Evolutionary conservation across 2,329 filamentous ascomycete species (phyloP), one percentile per base, ranked within the genome.

Genomic region (Fusarium ambrosium): DNA sequence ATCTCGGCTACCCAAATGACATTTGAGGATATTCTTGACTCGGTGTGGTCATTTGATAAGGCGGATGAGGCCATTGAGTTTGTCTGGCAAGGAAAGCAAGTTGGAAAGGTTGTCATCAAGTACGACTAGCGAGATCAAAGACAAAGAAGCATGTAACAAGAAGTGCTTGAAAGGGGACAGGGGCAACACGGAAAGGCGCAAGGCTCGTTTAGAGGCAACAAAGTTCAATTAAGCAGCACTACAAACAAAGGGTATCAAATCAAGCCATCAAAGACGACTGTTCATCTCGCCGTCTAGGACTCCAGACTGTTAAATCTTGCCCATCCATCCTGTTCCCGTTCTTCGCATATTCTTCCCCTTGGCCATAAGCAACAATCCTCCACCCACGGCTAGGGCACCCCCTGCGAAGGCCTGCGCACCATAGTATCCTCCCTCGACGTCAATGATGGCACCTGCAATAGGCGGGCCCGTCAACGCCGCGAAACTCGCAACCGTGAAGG

Each of bases 401-500:
- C 86, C 88, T 0, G 86, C 85, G 73, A 89, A 90, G 1, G 77
- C 79, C 80, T 89, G 87, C 7, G 88, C 87, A 1, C 86, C 88
- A 8, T 78, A 74, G 53, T 88, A 90, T 0, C 86, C 87, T 0
- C 85, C 85, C 34, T 79, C 72, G 0, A 78, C 77, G 2, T 83
- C 80, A 43, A 90, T 85, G 20, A 90, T 83, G 1, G 86, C 86
- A 0, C 88, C 88, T 0, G 85, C 85, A 27, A 89, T 86, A 0
- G 88, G 88, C 18, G 87, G 86, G 0, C 88, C 88, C 1, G 85
- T 87, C 37, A 90, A 80, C n/a, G 85, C 84, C 2, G 87, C 86
- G 58, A 89, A 87, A 71, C 87, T 89, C 69, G 86, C 86, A 60
- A 89, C 86, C 0, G 87, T 89, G 55, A 91, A 90, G 1, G 86